phyloP scores from a whole-genome alignment of 805 yeast genomes.

The Saturnispora quitensis region DNA sequence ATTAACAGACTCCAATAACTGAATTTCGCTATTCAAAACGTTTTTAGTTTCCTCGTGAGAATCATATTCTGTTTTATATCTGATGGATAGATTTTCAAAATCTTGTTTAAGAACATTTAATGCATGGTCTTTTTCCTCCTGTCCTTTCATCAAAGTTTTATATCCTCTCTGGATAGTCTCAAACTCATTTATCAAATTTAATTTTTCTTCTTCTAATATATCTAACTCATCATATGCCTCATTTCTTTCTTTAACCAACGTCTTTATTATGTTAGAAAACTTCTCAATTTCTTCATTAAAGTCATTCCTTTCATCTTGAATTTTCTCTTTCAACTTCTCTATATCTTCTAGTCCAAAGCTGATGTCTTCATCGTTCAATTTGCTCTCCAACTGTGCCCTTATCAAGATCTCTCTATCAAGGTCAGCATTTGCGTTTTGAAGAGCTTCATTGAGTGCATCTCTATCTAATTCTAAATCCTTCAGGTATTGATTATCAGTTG shows the following conservation, averaged over 20 bases:
- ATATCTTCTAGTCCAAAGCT: slow-evolving; percentile 4
- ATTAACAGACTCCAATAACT: slow-evolving; percentile 12
- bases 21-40: slow-evolving; percentile 5
- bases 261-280: slow-evolving; percentile 20
- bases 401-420: slow-evolving; percentile 2
- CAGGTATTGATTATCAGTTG: slow-evolving; percentile 3
- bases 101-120: slow-evolving; percentile 22
- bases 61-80: slow-evolving; percentile 24
- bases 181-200: slow-evolving; percentile 29
- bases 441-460: slow-evolving; percentile 5
- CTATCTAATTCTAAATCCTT: slow-evolving; percentile 14
- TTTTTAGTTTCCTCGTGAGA: slow-evolving; percentile 19
- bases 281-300: slow-evolving; percentile 12
- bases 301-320: slow-evolving; percentile 7
- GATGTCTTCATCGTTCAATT: background rate
- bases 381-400: background rate
- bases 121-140: background rate
- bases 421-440: slow-evolving; percentile 1
- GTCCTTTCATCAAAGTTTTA: slow-evolving; percentile 6
- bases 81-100: slow-evolving; percentile 29
- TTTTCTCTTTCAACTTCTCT: slow-evolving; percentile 1
- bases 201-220: slow-evolving; percentile 29
- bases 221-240: slow-evolving; percentile 28
- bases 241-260: slow-evolving; percentile 15
- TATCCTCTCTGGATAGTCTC: slow-evolving; percentile 23